A percentile compares a stretch with the other conserved stretches of the same genome.
Evolutionary conservation across 2,329 filamentous ascomycete genomes (phyloP).

Genomic region (Coleophoma cylindrospora): DNA sequence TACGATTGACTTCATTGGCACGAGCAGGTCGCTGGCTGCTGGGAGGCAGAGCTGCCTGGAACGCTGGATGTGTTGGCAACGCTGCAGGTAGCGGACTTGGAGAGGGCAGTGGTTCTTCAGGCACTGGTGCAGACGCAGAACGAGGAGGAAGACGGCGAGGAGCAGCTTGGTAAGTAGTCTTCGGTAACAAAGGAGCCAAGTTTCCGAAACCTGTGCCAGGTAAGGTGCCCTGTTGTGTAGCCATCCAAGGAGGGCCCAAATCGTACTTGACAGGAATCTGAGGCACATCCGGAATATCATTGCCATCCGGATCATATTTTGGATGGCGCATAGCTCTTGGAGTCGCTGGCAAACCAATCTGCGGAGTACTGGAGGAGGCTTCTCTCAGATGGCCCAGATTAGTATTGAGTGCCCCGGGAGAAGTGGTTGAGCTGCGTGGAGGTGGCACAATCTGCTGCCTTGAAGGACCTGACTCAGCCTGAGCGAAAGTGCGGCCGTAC

Average conservation of each 20-base stretch:
- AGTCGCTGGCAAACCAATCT: constrained; percentile 81
- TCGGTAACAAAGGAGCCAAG: constrained; percentile 22
- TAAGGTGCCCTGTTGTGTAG: constrained; percentile 14
- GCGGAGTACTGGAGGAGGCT: constrained; percentile 38
- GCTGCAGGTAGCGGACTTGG: constrained; percentile 25
- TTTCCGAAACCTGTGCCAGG: constrained; percentile 22
- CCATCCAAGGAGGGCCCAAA: constrained; percentile 12
- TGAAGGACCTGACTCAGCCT: constrained; percentile 5
- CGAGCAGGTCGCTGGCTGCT: constrained; percentile 23
- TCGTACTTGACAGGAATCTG: constrained; percentile 43
- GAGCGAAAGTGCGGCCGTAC: constrained; percentile 15
- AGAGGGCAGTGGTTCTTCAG: constrained; percentile 34
- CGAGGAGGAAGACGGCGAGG: constrained; percentile 42
- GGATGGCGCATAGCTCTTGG: constrained; percentile 85
- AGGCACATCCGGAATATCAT: constrained; percentile 52
- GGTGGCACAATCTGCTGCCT: constrained; percentile 36
- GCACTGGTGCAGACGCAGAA: constrained; percentile 58
- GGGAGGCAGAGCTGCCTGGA: constrained; percentile 30
- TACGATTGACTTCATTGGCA: constrained; percentile 11
- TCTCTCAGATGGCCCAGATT: constrained; percentile 32
- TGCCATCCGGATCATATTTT: constrained; percentile 57
- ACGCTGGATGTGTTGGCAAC: constrained; percentile 35
- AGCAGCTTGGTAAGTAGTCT: constrained; percentile 31
- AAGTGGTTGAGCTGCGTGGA: constrained; percentile 59
- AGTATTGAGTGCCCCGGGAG: constrained; percentile 25